Evolutionary conservation across 1,284 basidiomycete species (phyloP).

Genomic region (Porodaedalea pini): DNA sequence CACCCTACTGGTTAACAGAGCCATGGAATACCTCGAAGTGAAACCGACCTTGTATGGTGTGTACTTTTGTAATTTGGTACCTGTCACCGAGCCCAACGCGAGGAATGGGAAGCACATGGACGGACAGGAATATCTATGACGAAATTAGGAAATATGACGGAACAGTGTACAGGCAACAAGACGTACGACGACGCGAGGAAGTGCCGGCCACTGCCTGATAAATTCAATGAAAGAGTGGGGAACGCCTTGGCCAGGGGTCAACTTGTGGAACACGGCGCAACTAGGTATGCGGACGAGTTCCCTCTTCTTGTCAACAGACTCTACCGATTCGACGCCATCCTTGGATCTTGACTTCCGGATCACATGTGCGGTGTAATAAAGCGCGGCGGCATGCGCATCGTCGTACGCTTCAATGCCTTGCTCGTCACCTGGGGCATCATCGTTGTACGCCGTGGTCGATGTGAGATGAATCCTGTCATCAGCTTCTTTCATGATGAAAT

Average conservation of each 20-base stretch:
- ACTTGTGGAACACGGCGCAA: slow-evolving; percentile 56
- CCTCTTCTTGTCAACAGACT: slow-evolving; percentile 28
- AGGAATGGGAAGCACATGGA: slow-evolving; percentile 46
- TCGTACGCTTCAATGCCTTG: slow-evolving; percentile 7
- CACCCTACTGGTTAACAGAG: neutral
- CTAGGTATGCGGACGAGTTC: slow-evolving; percentile 46
- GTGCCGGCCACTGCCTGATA: slow-evolving; percentile 54
- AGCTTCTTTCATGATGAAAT: slow-evolving; percentile 43
- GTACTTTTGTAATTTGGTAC: slow-evolving; percentile 52
- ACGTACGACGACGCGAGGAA: slow-evolving; percentile 53
- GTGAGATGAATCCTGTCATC: too few relatives aligned
- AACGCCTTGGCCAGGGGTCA: slow-evolving; percentile 48
- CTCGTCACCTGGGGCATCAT: slow-evolving; percentile 21
- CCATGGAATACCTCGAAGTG: neutral
- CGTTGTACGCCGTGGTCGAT: slow-evolving; percentile 22
- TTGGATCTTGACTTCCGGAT: neutral
- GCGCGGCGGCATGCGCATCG: neutral
- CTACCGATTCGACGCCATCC: neutral
- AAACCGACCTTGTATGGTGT: slow-evolving; percentile 44
- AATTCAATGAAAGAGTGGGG: slow-evolving; percentile 58
- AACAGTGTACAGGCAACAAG: neutral
- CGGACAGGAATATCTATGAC: slow-evolving; percentile 55
- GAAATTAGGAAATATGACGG: neutral
- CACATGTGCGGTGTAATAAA: slow-evolving; percentile 7
- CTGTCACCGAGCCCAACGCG: slow-evolving; percentile 44